Base-by-base conservation (phyloP, 2,329 filamentous ascomycete genomes). In the Huntiella omanensis region DNA sequence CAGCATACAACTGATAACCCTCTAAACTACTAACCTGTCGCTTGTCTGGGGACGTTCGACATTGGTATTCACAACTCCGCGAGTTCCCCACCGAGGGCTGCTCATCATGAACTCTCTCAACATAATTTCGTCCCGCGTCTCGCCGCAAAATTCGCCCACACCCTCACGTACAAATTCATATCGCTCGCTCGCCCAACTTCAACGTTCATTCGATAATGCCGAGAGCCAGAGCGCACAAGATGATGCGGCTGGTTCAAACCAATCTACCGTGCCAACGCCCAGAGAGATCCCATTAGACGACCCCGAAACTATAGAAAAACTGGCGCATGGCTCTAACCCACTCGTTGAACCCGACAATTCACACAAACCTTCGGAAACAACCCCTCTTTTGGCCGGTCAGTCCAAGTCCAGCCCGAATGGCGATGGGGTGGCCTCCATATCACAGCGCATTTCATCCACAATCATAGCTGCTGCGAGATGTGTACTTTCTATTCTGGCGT, bases 81-180 rank as follows among this genome's bases (percentile, higher is more conserved):
- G 22, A 28, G 22, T 28, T 28, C 22, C 22, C 22, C 22, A 28
- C 22, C 22, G 22, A 28, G 22, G 22, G 22, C 22, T 28, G 22
- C 22, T 43, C 32, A 83, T 72, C 66, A 95, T 95, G 88, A 95
- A 95, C 77, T 93, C 87, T 57, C 71, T 94, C 69, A 93, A 91
- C 67, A 84, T 94, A 62, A 76, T 95, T 62, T 91, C 85, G 58
- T 77, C 83, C 61, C 80, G 82, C 66, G 83, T 87, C 60, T 77
- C 75, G 55, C 72, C 75, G 54, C 62, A 73, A 46, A 64, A 72
- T 49, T 75, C 67, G 54, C 68, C 73, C 33, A 59, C 61, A 39
- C 68, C 72, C 47, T 70, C 74, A 49, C 69, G 74, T 59, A 71
- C 73, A 51, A 77, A 76, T 59, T 78, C 75, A 22, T 64, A 76